Conservation (phyloP, 2,329 filamentous ascomycete species). For the Fusarium goolgardi region DNA sequence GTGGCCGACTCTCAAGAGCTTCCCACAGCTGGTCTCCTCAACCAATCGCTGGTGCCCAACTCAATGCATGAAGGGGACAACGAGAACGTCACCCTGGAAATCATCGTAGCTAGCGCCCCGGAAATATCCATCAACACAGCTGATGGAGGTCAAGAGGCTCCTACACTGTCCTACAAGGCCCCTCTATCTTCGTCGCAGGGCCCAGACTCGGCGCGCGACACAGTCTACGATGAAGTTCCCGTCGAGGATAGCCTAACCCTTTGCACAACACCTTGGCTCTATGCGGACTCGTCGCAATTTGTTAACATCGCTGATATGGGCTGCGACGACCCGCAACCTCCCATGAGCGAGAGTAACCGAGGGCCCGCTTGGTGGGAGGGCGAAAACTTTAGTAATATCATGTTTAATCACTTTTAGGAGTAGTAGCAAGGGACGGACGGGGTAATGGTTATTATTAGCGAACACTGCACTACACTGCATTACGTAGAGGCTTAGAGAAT, state of each 20-base stretch:
- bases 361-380: constrained; percentile 57
- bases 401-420: constrained; percentile 54
- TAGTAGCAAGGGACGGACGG: constrained; percentile 3
- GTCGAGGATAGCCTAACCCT: constrained; percentile 54
- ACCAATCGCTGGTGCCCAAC: constrained; percentile 55
- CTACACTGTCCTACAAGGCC: constrained; percentile 54
- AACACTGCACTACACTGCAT: neutral
- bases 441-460: neutral
- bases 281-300: constrained; percentile 56
- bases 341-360: constrained; percentile 37
- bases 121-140: constrained; percentile 64
- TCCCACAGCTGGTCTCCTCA: constrained; percentile 55
- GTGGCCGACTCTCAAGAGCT: constrained; percentile 52
- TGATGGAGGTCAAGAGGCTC: constrained; percentile 62
- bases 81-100: constrained; percentile 58
- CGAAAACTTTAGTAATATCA: constrained; percentile 53
- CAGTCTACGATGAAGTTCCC: constrained; percentile 47
- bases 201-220: constrained; percentile 40
- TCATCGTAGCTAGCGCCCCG: constrained; percentile 63
- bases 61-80: constrained; percentile 48
- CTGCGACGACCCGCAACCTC: constrained; percentile 47
- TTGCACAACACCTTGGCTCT: constrained; percentile 58
- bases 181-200: constrained; percentile 39
- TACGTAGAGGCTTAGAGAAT: constrained; percentile 9
- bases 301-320: constrained; percentile 54